A percentile compares a stretch with the other conserved stretches of the same genome.
These are phyloP conservation scores for Hyparrhenia diplandra DNA, from an alignment of 176 grass and related monocot species.

Conservation along the genomic window DNA sequence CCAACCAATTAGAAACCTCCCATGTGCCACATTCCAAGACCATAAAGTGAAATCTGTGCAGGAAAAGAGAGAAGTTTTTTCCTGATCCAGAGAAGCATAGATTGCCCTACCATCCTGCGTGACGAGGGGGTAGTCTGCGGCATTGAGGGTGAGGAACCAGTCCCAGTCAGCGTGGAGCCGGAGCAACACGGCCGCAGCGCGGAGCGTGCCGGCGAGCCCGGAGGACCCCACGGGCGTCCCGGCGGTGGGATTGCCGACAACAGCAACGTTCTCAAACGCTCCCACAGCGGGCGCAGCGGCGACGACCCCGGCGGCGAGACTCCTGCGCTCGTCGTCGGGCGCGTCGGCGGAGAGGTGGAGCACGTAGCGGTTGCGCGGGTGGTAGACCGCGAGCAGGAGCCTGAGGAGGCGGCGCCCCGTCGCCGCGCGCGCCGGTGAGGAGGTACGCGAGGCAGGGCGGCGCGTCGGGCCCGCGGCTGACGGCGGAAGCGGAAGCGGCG, in stretches of 20 bases:
- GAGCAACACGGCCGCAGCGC: constrained; percentile 62
- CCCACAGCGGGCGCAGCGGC: constrained; percentile 34
- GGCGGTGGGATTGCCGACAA: constrained; percentile 47
- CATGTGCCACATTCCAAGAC: neutral
- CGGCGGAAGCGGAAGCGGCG: neutral
- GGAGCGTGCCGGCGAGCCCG: constrained; percentile 58
- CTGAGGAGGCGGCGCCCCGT: constrained; percentile 62
- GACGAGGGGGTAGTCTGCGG: constrained; percentile 72
- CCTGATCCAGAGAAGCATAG: neutral
- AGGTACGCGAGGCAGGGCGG: constrained; percentile 77
- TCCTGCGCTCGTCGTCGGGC: constrained; percentile 41
- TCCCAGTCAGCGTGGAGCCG: constrained; percentile 64
- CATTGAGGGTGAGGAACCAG: constrained; percentile 81
- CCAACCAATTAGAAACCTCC: neutral
- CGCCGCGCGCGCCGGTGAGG: constrained; percentile 53
- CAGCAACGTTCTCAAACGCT: constrained; percentile 59
- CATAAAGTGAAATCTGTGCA: neutral
- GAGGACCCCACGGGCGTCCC: constrained; percentile 61
- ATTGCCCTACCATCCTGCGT: constrained; percentile 76
- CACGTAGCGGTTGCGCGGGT: constrained; percentile 79
- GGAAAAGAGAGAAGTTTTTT: neutral
- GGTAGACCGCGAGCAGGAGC: constrained; percentile 75
- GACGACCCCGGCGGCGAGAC: constrained; percentile 41
- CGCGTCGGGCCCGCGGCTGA: constrained; percentile 14
- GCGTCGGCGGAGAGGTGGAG: constrained; percentile 66